Evolutionary conservation across 495 filamentous ascomycete genomes (phyloP), one percentile per base, ranked within the genome.

Genomic region (Platismatia glauca): DNA sequence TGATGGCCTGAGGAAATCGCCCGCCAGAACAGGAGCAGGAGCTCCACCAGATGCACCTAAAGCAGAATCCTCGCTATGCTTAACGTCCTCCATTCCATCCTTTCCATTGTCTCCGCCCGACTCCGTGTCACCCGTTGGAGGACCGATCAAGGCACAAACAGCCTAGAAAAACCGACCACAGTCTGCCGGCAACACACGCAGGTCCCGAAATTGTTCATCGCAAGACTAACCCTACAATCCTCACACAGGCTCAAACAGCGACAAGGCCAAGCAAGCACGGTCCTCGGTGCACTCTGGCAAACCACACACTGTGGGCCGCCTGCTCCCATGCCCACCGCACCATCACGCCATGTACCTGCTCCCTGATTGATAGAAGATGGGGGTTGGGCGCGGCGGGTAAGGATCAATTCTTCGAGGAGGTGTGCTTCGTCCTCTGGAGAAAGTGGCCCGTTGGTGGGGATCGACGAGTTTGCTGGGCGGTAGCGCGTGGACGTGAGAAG

Each of bases 221-320:
- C 94, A 37, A 98, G 81, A 59, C 88, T 90, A 31, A 98, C 87
- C 24, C 94, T 79, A 72, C 94, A 97, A 60, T 97, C 94, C 70
- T 98, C 94, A 69, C 94, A 97, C 31, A 96, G 78, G 64, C 89
- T 91, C 52, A 98, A 79, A 71, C 94, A 98, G 24, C 95, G 85
- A 70, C 94, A 98, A 4, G 94, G 94, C 95, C 95, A 97, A 5
- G 95, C 88, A 60, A 98, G 87, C 57, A 97, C 88, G 7, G 88
- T 96, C 29, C 94, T 81, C 22, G 91, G 88, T n/a, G 79, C 82
- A 33, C 83, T 83, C 70, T 97, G 94, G 69, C 94, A 98, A 7
- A 98, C 89, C 1, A 97, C 94, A 70, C 94, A 98, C 58, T 89
- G 86, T 6, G 91, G 92, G 0, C 93, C 90, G 55, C 84, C 82